Evolutionary conservation across 768 basidiomycete genomes (phyloP).

Genomic region (Tephrocybe rancida): DNA sequence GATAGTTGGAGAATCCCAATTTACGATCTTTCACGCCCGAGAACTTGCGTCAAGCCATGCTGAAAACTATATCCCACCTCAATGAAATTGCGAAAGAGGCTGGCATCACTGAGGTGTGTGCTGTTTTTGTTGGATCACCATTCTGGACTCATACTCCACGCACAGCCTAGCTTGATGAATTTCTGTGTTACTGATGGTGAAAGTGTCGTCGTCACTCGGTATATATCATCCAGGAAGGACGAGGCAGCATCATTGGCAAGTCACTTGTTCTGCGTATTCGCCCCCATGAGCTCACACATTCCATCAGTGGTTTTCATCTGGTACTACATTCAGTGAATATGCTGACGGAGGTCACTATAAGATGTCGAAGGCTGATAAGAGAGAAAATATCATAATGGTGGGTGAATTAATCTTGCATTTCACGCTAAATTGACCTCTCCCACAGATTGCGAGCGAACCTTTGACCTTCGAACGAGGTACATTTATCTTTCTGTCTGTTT

Average conservation of each 20-base stretch:
- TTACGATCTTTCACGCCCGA: slow-evolving; percentile 74
- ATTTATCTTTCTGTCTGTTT: slow-evolving; percentile 3
- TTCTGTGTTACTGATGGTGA: slow-evolving; percentile 97
- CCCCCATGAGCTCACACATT: slow-evolving; percentile 1
- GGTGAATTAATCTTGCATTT: slow-evolving; percentile 15
- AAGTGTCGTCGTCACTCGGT: slow-evolving; percentile 91
- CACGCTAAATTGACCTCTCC: slow-evolving; percentile 5
- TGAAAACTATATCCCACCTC: slow-evolving; percentile 79
- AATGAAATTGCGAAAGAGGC: slow-evolving; percentile 77
- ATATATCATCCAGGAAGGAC: slow-evolving; percentile 88
- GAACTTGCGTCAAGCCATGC: slow-evolving; percentile 81
- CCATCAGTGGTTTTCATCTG: slow-evolving; percentile 91
- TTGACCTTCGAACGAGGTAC: slow-evolving; percentile 93
- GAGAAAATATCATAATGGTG: slow-evolving; percentile 95
- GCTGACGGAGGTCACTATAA: slow-evolving; percentile 88
- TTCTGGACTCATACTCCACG: background rate
- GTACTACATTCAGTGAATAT: slow-evolving; percentile 91
- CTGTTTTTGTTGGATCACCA: background rate
- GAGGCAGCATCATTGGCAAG: slow-evolving; percentile 89
- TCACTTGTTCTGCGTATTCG: slow-evolving; percentile 1
- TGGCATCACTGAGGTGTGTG: slow-evolving; percentile 67
- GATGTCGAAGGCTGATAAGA: slow-evolving; percentile 94
- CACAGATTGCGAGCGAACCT: slow-evolving; percentile 86
- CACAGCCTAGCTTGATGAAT: slow-evolving; percentile 87
- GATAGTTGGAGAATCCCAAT: slow-evolving; percentile 80